These are phyloP conservation scores for Rhizopogon vinicolor DNA, from an alignment of 768 basidiomycete genomes.

Conservation along the genomic window DNA sequence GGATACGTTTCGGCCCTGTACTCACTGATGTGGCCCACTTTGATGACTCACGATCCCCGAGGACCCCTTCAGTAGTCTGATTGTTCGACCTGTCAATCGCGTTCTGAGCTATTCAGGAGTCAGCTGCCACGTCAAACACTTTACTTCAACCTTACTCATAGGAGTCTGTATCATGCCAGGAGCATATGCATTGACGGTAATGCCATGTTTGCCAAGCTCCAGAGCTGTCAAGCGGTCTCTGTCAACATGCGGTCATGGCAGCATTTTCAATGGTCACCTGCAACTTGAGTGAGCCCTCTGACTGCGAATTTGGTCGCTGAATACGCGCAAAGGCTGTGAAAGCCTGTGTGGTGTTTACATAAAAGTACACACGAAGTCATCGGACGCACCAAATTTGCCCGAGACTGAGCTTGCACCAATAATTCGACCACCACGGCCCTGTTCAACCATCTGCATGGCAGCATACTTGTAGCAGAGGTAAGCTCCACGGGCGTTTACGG, in stretches of 20 bases:
- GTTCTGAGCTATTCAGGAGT: neutral
- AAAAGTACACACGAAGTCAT: neutral
- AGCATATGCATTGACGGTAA: conserved; percentile 22
- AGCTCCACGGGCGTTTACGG: conserved; percentile 11
- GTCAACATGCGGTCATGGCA: conserved; percentile 14
- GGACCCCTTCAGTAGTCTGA: too few relatives aligned
- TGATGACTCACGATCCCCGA: neutral
- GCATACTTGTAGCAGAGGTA: conserved; percentile 22
- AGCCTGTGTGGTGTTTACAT: conserved; percentile 12
- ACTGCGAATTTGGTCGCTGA: conserved; percentile 33
- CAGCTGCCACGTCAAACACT: neutral
- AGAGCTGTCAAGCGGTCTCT: conserved; percentile 9
- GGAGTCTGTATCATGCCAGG: conserved; percentile 11
- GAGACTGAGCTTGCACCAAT: conserved; percentile 5
- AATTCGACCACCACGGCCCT: conserved; percentile 12
- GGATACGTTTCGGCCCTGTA: neutral
- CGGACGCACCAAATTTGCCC: conserved; percentile 1
- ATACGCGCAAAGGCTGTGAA: conserved; percentile 16
- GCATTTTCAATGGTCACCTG: conserved; percentile 11
- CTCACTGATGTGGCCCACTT: neutral
- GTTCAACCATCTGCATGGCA: conserved; percentile 17
- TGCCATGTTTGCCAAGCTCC: conserved; percentile 7
- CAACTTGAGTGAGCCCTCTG: conserved; percentile 30
- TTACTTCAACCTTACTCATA: conserved; percentile 1
- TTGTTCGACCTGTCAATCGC: neutral